Conservation (phyloP, 371 early-diverging fungal genomes). For the Mucor lusitanicus region DNA sequence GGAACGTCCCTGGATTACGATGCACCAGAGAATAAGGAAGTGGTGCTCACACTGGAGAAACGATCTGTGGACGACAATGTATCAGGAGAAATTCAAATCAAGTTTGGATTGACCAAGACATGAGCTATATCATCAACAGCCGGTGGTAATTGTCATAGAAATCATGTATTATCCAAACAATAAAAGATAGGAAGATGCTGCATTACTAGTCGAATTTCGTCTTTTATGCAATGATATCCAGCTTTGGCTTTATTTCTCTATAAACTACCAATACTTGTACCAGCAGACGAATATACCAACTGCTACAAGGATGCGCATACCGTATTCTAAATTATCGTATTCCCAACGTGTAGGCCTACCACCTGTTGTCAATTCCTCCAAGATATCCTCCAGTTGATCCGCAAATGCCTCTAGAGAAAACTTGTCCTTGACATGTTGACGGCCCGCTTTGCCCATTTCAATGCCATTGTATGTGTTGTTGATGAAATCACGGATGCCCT, state of each 20-base stretch:
- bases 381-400: constrained; percentile 62
- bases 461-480: constrained; percentile 24
- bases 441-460: constrained; percentile 66
- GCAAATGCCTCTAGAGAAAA: constrained; percentile 76
- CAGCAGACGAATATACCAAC: constrained; percentile 20
- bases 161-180: too few species aligned
- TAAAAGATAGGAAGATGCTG: too few species aligned
- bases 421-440: constrained; percentile 58
- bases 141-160: too few species aligned
- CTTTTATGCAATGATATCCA: too few species aligned
- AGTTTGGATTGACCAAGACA: constrained; percentile 36
- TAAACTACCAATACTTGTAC: constrained; percentile 23
- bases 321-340: constrained; percentile 30
- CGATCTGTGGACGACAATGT: constrained; percentile 40
- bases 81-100: constrained; percentile 37
- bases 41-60: constrained; percentile 31
- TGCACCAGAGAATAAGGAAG: constrained; percentile 45
- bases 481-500: constrained; percentile 56
- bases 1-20: constrained; percentile 41
- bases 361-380: constrained; percentile 39
- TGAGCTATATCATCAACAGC: too few species aligned
- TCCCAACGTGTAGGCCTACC: constrained; percentile 18
- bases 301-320: constrained; percentile 24
- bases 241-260: not conserved
- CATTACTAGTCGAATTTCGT: too few species aligned